Evolutionary conservation across 169 alveolate genomes (phyloP).

Genomic region (Perkinsus olseni): DNA sequence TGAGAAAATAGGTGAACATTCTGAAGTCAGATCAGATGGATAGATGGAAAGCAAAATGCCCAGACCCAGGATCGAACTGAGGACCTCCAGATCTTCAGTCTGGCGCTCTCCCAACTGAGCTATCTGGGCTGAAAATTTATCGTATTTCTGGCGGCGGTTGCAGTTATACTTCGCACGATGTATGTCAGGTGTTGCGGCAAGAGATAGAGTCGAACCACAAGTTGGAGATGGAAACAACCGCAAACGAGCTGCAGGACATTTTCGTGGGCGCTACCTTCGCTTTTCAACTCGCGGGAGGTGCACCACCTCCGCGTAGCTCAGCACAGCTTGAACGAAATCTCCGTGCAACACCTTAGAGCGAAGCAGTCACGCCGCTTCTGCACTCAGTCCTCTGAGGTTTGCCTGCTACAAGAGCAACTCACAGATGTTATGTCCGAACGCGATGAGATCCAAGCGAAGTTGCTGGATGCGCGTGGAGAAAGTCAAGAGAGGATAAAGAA

Average conservation of each 20-base stretch:
- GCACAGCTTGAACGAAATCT: too few species aligned
- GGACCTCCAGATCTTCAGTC: conserved; percentile 4
- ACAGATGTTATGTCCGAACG: neutral
- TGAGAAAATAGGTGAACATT: too few species aligned
- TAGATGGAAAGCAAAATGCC: too few species aligned
- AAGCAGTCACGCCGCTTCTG: neutral
- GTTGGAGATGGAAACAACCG: neutral
- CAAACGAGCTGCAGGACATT: neutral
- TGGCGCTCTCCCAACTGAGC: conserved; percentile 6
- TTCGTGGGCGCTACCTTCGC: too few species aligned
- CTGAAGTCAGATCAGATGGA: too few species aligned
- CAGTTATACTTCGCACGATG: neutral
- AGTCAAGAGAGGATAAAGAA: neutral
- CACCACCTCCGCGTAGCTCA: too few species aligned
- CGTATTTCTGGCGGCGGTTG: neutral
- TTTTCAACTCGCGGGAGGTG: too few species aligned
- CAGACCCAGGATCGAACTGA: conserved; percentile 4
- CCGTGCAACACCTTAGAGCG: too few species aligned
- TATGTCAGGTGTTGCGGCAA: neutral
- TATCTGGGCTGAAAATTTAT: neutral
- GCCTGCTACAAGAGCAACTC: neutral
- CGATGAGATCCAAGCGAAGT: neutral
- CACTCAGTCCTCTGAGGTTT: neutral
- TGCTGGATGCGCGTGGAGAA: neutral
- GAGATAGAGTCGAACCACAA: neutral